Percentiles rank a stretch among this genome's conserved stretches.
Conservation (phyloP, 2,329 filamentous ascomycete genomes). For the Ustilaginoidea virens region DNA sequence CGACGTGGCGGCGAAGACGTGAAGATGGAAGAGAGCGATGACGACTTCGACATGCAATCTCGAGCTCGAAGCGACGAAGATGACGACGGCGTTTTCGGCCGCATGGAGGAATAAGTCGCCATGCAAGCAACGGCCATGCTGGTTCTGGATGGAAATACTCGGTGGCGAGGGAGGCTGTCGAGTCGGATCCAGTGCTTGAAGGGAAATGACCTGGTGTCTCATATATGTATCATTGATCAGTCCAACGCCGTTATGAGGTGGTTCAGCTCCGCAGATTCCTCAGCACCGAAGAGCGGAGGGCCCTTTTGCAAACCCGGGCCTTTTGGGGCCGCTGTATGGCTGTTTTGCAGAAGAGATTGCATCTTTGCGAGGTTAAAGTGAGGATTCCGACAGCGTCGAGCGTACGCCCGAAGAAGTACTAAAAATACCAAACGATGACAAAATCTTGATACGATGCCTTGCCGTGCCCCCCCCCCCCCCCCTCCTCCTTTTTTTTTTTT, state of each 20-base stretch:
- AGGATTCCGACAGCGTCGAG: constrained; percentile 48
- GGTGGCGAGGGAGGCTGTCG: no score
- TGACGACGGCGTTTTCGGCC: constrained; percentile 88
- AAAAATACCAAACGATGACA: constrained; percentile 16
- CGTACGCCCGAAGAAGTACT: constrained; percentile 31
- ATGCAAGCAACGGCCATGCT: constrained; percentile 3
- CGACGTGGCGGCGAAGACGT: constrained; percentile 40
- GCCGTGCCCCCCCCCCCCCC: neutral
- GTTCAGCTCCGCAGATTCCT: constrained; percentile 48
- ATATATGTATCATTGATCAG: constrained; percentile 34
- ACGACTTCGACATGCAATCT: constrained; percentile 46
- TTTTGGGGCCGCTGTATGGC: constrained; percentile 6
- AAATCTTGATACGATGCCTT: constrained; percentile 10
- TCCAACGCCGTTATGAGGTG: constrained; percentile 30
- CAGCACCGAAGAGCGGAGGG: constrained; percentile 54
- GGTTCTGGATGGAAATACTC: no score
- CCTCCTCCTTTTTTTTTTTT: no score
- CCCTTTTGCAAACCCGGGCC: constrained; percentile 14
- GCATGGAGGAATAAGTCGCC: constrained; percentile 69
- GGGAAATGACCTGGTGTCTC: constrained; percentile 22
- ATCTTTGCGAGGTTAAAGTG: constrained; percentile 58
- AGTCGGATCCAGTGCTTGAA: constrained; percentile 11
- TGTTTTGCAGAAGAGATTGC: constrained; percentile 22
- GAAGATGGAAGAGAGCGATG: constrained; percentile 54
- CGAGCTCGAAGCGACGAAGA: constrained; percentile 67